Base-by-base conservation (phyloP, 1,139 yeast species). In the Waltiozyma sp. region DNA sequence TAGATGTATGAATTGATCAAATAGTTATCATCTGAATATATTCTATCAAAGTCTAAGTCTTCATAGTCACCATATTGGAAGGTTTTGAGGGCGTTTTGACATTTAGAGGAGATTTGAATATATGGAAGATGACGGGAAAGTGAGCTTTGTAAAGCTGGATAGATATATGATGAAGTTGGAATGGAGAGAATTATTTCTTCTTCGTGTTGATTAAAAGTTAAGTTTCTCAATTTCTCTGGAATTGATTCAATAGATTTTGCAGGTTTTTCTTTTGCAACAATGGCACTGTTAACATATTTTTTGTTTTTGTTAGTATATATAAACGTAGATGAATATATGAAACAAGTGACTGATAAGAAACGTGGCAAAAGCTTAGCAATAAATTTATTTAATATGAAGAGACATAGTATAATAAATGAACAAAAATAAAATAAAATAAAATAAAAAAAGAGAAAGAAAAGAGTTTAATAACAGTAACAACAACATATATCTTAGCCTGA, bases 11-110 rank as follows among this genome's bases (percentile, higher is more conserved):
- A 79, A 49, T 93, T 87, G 2, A 83, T 72, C 47, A 78, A 68
- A 61, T 87, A 89, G 28, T 69, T 64, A 9, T 37, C 36, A 0
- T 66, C 57, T 35, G 65, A 61, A 16, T 60, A 56, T 34, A 60
- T 44, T 40, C 51, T 51, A 55, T 88, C 96, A 54, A 88, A 73
- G 56, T 89, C 85, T 23, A 89, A 63, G 44, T 85, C 89, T 59
- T 91, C 98, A 58, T 91, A 91, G 44, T 91, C 97, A 14, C 87
- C 91, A 58, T 77, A 88, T 50, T 88, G 95, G 53, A 88, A 78
- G 1, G 77, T 57, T 46, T 66, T 68, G 1, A 45, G 47, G 1
- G 47, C 48, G 10, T 35, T 41, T 1, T 43, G 38, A 7, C 36
- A 10, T 11, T 28, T 45, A 26, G 16, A 45, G 35, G 43, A 46